Base-by-base conservation (phyloP, 495 filamentous ascomycete species). In the Penicilliopsis zonata region DNA sequence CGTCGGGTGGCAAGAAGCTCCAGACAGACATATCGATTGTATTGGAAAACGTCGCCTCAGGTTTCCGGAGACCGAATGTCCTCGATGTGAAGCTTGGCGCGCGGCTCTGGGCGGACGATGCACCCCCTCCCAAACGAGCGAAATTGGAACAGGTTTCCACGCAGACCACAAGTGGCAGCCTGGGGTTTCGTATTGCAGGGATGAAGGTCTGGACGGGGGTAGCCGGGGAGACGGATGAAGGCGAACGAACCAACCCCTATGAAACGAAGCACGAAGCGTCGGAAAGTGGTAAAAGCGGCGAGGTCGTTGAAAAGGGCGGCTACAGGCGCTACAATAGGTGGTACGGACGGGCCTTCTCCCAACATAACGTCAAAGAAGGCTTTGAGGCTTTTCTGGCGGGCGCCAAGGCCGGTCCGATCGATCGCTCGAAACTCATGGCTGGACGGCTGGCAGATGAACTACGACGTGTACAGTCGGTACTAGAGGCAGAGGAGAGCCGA, bases 71-170 rank as follows among this genome's bases (percentile, higher is more conserved):
- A 36, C 83, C 92, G 9, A 95, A 95, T 46, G 85, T 96, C n/a
- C 57, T 98, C 36, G 90, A 98, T 46, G 70, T 93, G 38, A 98
- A 98, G 52, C 73, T 98, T 20, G 90, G 90, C 15, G 70, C 75
- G 17, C 71, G 79, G 31, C 57, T 98, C 13, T 96, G 86, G 82
- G 87, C 82, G 4, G 78, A 88, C 31, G 74, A 81, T 52, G 85
- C 90, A 26, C 72, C 74, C 13, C 54, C 63, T 23, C 73, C 80
- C 30, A 98, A 98, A 62, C 71, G 78, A 18, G 64, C 61, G 17
- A 73, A 83, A 32, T 73, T 98, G 26, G 84, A 95, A 50, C 73
- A 79, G 31, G 78, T 94, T 20, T 71, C 72, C 10, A 67, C 72
- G 32, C 72, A 76, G 40, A 94, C 86, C 12, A 98, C 90, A 1